A percentile compares a stretch with the other conserved stretches of the same genome.
Evolutionary conservation across 2,329 filamentous ascomycete genomes (phyloP).

Genomic region (Paracoccidioides lutzii): DNA sequence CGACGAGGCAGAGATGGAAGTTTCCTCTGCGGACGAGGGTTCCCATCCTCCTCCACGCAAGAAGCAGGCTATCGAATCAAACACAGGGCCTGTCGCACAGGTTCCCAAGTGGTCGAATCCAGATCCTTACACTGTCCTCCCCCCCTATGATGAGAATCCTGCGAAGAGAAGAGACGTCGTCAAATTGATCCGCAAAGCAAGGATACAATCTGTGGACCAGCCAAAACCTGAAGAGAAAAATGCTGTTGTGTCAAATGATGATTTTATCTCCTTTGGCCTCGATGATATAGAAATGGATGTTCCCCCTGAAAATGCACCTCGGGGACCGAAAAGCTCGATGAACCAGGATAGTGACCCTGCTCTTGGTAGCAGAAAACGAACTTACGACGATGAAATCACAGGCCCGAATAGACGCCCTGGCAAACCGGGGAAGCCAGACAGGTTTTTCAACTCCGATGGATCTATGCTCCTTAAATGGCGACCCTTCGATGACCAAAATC

Average conservation of each 20-base stretch:
- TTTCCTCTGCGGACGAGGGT: conserved; percentile 26
- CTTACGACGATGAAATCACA: conserved; percentile 54
- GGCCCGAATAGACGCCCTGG: conserved; percentile 33
- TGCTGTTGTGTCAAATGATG: conserved; percentile 48
- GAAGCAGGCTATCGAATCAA: conserved; percentile 21
- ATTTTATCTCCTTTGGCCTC: conserved; percentile 81
- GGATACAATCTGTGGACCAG: conserved; percentile 46
- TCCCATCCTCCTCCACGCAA: conserved; percentile 26
- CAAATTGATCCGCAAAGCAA: conserved; percentile 80
- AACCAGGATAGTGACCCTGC: conserved; percentile 28
- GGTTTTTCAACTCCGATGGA: conserved; percentile 40
- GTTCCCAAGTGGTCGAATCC: conserved; percentile 87
- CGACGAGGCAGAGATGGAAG: conserved; percentile 35
- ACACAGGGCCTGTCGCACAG: conserved; percentile 12
- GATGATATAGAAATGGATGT: conserved; percentile 36
- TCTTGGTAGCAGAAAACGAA: conserved; percentile 62
- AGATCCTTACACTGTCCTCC: conserved; percentile 80
- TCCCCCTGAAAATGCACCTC: conserved; percentile 27
- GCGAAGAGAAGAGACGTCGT: conserved; percentile 77
- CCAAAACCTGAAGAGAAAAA: conserved; percentile 38
- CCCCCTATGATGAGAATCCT: conserved; percentile 59
- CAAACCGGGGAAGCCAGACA: conserved; percentile 40
- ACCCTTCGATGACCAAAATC: conserved; percentile 26
- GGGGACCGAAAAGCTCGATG: conserved; percentile 19
- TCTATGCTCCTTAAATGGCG: conserved; percentile 43